phyloP scores from a whole-genome alignment of 2,329 filamentous ascomycete species.

The Exophiala viscosa region DNA sequence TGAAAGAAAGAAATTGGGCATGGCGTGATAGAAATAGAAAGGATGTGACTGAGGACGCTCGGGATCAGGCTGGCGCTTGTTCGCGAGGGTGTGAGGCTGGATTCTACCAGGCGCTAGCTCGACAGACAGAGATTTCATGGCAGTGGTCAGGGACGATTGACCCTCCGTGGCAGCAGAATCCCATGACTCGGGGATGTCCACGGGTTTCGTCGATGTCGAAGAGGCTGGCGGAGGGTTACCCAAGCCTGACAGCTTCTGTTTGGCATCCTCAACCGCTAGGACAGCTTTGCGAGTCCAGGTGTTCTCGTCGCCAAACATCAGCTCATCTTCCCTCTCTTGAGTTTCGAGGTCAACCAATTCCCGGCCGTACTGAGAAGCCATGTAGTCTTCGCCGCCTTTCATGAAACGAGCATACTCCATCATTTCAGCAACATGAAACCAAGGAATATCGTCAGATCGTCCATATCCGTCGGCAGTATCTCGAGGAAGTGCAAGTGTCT shows the following conservation, averaged over 20 bases:
- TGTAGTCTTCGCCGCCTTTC: conserved; percentile 88
- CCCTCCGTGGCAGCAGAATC: conserved; percentile 11
- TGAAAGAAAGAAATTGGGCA: conserved; percentile 84
- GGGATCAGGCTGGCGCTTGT: conserved; percentile 3
- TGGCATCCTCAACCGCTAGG: conserved; percentile 66
- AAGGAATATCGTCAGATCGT: conserved; percentile 75
- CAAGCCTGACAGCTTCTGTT: conserved; percentile 68
- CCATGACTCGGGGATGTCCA: conserved; percentile 18
- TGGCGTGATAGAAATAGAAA: conserved; percentile 80
- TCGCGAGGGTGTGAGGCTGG: not conserved
- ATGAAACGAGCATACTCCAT: conserved; percentile 93
- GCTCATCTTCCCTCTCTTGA: conserved; percentile 83
- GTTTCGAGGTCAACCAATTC: conserved; percentile 71
- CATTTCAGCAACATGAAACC: conserved; percentile 91
- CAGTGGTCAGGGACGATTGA: conserved; percentile 28
- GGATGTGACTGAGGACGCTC: conserved; percentile 18
- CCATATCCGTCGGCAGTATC: conserved; percentile 71
- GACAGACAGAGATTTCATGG: conserved; percentile 27
- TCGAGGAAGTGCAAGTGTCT: conserved; percentile 80
- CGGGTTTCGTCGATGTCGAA: conserved; percentile 24
- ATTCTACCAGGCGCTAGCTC: conserved; percentile 25
- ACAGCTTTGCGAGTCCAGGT: conserved; percentile 89
- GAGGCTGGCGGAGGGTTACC: conserved; percentile 59
- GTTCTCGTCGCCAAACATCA: conserved; percentile 87
- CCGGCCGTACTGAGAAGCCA: conserved; percentile 72